Base-by-base conservation (phyloP, 1,284 basidiomycete genomes). In the Athelia psychrophila region DNA sequence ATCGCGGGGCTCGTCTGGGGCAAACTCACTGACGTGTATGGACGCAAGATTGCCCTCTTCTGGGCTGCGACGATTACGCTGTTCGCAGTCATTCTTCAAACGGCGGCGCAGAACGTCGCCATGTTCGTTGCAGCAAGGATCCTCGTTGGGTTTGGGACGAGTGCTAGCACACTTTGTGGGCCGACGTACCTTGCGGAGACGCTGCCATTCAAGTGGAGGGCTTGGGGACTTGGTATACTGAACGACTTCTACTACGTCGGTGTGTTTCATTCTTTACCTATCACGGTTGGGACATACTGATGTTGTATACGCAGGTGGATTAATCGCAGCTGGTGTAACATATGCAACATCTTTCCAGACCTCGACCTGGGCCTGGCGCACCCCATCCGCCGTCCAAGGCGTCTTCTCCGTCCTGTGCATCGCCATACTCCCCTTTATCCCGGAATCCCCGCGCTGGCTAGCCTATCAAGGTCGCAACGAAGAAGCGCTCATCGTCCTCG, bases 281-380 rank as follows among this genome's bases (percentile, higher is more conserved):
- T 12, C 12, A 25, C 1, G 30, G 24, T 30, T 5, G 27, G 13
- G 13, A 30, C 5, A 30, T 25, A 25, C 27, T 16, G 40, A 44
- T 5, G 16, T 22, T 33, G 33, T 13, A 36, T 50, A 45, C 44
- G 30, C 23, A 15, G 54, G 54, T 24, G 54, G 54, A n/a, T 42
- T 55, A 22, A 52, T 60, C 45, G 55, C 55, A 23, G 55, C 55
- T 1, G 53, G 55, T 25, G 51, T 54, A 6, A 59, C 60, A 3
- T 61, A 56, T 36, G 55, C 54, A 13, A 61, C 60, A 2, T 61
- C 58, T 4, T 59, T 57, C 38, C 55, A 56, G 54, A 2, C 47
- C 1, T 58, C 58, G 2, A 61, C 60, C 3, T 61, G 60, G 59
- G 60, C 63, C 6, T 72, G 70, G 70, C 62, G 69, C 45, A 59